Conservation (phyloP, 2,329 filamentous ascomycete species). For the Alternaria sp. region DNA sequence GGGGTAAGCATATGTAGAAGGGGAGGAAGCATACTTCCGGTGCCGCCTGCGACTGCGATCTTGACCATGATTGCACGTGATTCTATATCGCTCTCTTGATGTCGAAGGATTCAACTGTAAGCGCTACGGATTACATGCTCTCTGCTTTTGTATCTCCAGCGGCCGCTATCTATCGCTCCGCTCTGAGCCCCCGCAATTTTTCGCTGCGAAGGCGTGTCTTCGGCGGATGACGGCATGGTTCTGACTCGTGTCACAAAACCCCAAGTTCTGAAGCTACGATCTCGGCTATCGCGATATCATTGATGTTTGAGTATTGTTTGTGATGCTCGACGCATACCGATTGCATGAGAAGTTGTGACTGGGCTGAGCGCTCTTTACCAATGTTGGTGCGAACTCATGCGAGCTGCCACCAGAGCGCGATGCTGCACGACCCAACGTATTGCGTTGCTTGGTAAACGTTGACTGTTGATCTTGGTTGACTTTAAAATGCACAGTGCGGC, state of each 20-base stretch:
- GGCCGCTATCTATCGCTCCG: background rate
- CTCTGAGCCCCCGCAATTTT: background rate
- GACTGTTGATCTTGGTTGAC: background rate
- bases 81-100: background rate
- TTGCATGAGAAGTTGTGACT: background rate
- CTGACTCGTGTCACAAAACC: conserved; percentile 3
- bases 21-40: conserved; percentile 36
- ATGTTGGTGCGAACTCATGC: background rate
- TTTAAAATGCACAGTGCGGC: background rate
- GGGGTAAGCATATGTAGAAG: background rate
- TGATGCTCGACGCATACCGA: background rate
- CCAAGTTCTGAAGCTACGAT: background rate
- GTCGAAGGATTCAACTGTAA: background rate
- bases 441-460: background rate
- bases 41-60: conserved; percentile 45
- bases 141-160: background rate
- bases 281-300: background rate
- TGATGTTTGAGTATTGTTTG: background rate
- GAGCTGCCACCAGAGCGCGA: background rate
- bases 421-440: background rate
- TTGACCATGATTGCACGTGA: conserved; percentile 35
- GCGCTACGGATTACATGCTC: background rate
- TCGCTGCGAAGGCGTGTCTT: background rate
- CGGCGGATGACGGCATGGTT: background rate
- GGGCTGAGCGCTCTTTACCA: background rate